phyloP scores from a whole-genome alignment of 768 basidiomycete species.

The Macrocybe gigantea region DNA sequence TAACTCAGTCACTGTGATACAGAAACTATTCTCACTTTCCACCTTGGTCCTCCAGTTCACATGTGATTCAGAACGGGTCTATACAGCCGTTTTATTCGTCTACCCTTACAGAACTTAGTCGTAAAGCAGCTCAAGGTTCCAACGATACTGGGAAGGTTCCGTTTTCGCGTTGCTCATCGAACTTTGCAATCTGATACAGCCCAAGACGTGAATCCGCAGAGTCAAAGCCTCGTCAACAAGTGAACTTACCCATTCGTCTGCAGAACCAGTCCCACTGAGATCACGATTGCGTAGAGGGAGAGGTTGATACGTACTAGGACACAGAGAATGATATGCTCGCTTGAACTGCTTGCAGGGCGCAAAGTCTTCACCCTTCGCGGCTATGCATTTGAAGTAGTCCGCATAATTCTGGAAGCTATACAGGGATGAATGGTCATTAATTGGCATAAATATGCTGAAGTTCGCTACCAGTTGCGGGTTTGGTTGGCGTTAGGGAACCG shows the following conservation, averaged over 20 bases:
- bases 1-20: background rate
- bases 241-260: constrained; percentile 85
- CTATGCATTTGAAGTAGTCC: constrained; percentile 97
- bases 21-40: background rate
- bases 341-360: constrained; percentile 99
- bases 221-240: background rate
- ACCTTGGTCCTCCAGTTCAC: background rate
- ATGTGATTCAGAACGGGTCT: constrained; percentile 7
- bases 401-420: constrained; percentile 90
- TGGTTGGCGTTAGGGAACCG: constrained; percentile 92
- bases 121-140: constrained; percentile 40
- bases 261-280: constrained; percentile 6
- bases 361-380: constrained; percentile 97
- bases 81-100: background rate
- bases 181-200: constrained; percentile 64
- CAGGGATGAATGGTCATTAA: background rate
- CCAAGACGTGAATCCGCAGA: constrained; percentile 7
- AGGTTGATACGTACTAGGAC: constrained; percentile 76
- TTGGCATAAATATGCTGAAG: too few species aligned
- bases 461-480: constrained; percentile 78
- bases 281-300: constrained; percentile 1
- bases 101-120: background rate
- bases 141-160: constrained; percentile 91
- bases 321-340: constrained; percentile 91
- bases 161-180: constrained; percentile 92